Evolutionary conservation across 805 yeast species (phyloP).

Genomic region (Diddensiella transvaalensis): DNA sequence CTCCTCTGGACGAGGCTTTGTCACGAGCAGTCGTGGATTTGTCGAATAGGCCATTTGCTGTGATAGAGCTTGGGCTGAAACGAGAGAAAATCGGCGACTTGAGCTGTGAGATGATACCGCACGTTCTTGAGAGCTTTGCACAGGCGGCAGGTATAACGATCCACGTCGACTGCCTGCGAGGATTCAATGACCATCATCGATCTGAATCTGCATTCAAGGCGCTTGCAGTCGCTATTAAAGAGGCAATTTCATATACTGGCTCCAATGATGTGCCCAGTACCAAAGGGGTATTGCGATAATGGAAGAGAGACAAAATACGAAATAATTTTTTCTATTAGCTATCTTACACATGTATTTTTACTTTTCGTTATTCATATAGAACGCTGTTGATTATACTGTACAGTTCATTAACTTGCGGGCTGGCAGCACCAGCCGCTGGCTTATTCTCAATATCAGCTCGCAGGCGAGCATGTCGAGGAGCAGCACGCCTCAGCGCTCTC

Average conservation of each 20-base stretch:
- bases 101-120: conserved; percentile 97
- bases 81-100: conserved; percentile 92
- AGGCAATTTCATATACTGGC: conserved; percentile 80
- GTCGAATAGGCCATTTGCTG: conserved; percentile 90
- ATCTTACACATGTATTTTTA: no score
- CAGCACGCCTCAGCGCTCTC: no score
- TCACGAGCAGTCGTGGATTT: conserved; percentile 95
- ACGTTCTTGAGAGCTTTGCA: conserved; percentile 90
- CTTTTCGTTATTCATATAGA: neutral
- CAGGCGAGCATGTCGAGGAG: no score
- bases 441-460: no score
- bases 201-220: conserved; percentile 97
- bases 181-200: conserved; percentile 93
- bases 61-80: conserved; percentile 81
- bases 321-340: no score
- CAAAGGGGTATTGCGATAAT: conserved; percentile 73
- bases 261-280: conserved; percentile 92
- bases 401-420: neutral
- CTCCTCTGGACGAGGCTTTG: conserved; percentile 95
- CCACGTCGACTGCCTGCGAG: conserved; percentile 92
- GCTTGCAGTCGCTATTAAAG: conserved; percentile 84
- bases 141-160: conserved; percentile 85
- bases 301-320: no score
- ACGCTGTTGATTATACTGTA: neutral
- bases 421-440: no score